These are phyloP conservation scores for Solanum rostratum DNA, from an alignment of 257 asterid genomes.

Conservation along the genomic window DNA sequence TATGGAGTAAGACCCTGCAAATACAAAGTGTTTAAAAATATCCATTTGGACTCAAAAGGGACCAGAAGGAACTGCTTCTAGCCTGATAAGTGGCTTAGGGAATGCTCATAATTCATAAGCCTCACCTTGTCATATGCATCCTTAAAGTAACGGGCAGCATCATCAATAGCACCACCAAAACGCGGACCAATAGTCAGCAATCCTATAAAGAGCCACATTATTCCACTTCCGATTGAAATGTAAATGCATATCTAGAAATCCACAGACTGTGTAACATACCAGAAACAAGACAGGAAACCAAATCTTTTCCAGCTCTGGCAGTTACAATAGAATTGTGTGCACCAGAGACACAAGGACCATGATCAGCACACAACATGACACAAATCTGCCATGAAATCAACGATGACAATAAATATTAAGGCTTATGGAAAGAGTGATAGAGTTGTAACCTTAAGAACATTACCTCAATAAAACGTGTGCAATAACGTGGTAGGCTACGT, in stretches of 20 bases:
- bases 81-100: neutral
- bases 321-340: slow-evolving; percentile 98
- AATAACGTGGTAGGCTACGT: slow-evolving; percentile 94
- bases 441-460: slow-evolving; percentile 3
- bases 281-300: slow-evolving; percentile 94
- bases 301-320: slow-evolving; percentile 98
- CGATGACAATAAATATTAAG: slow-evolving; percentile 3
- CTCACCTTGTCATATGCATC: slow-evolving; percentile 93
- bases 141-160: slow-evolving; percentile 98
- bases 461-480: slow-evolving; percentile 96
- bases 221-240: slow-evolving; percentile 2
- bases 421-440: neutral
- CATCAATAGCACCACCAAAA: slow-evolving; percentile 98
- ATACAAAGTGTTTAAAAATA: neutral
- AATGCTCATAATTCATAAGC: slow-evolving; percentile 6
- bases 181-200: slow-evolving; percentile 96
- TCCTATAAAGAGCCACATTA: slow-evolving; percentile 39
- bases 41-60: neutral
- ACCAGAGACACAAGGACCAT: slow-evolving; percentile 99
- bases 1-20: slow-evolving; percentile 82
- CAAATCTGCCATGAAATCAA: slow-evolving; percentile 51
- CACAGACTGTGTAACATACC: slow-evolving; percentile 27
- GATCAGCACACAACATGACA: slow-evolving; percentile 97
- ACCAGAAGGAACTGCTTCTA: neutral
- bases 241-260: neutral